A percentile compares a stretch with the other conserved stretches of the same genome.
phyloP scores from a whole-genome alignment of 768 basidiomycete genomes.

The Rhodotorula toruloides region DNA sequence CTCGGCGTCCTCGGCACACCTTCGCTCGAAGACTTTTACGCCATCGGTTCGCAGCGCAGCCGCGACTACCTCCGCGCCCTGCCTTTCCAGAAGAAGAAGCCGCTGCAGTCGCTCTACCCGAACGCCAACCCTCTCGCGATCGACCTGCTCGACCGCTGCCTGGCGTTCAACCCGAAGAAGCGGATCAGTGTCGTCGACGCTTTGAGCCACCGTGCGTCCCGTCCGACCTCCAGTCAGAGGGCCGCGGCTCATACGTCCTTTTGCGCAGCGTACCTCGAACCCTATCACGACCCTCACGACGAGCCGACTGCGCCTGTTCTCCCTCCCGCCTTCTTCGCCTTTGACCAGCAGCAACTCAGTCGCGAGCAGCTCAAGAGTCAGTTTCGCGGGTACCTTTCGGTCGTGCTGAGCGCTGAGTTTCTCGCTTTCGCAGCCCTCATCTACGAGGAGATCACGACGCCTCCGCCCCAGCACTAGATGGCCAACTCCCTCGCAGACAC shows the following conservation, averaged over 20 bases:
- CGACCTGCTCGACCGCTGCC: constrained; percentile 65
- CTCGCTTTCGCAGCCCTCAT: constrained; percentile 33
- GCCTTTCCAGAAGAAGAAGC: constrained; percentile 81
- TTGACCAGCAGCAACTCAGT: constrained; percentile 93
- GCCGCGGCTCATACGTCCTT: not conserved
- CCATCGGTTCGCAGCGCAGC: constrained; percentile 83
- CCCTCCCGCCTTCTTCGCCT: constrained; percentile 90
- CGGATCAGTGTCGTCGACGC: constrained; percentile 91
- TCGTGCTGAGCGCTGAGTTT: not conserved
- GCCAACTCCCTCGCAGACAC: not conserved
- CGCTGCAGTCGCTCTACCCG: constrained; percentile 80
- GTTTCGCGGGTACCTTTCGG: not conserved
- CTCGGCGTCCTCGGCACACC: constrained; percentile 96
- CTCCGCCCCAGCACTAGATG: constrained; percentile 26
- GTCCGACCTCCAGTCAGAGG: not conserved
- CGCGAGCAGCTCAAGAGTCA: constrained; percentile 78
- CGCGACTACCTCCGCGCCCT: constrained; percentile 92
- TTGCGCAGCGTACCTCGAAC: constrained; percentile 19
- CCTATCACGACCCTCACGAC: constrained; percentile 84
- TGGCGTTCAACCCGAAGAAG: constrained; percentile 97
- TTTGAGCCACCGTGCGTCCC: constrained; percentile 62
- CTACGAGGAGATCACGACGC: constrained; percentile 41
- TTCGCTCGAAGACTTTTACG: constrained; percentile 94
- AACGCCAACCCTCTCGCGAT: constrained; percentile 56
- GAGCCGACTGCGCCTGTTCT: constrained; percentile 95